Evolutionary conservation across 805 yeast genomes (phyloP).

Genomic region (Yarrowia porcina): DNA sequence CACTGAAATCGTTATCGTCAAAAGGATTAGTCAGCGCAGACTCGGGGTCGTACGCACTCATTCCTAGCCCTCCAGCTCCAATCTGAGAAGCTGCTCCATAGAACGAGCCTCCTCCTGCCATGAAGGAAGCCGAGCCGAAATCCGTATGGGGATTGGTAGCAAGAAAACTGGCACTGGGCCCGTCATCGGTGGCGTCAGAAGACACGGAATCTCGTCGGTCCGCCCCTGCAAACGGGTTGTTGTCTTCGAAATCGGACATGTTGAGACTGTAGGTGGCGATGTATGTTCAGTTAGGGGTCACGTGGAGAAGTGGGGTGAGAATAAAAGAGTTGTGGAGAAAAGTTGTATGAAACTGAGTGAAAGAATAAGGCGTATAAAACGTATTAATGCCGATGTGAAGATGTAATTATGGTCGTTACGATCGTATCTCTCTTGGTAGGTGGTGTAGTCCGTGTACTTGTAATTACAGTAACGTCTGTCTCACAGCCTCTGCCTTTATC

Average conservation of each 20-base stretch:
- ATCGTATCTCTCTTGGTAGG: no score
- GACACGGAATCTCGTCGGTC: conserved; percentile 28
- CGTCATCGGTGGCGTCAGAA: neutral
- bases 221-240: conserved; percentile 44
- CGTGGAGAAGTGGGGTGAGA: no score
- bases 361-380: no score
- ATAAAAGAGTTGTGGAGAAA: no score
- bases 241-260: conserved; percentile 44
- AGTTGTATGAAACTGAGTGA: no score
- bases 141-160: neutral
- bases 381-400: no score
- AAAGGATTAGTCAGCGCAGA: neutral
- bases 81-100: conserved; percentile 19
- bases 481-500: no score
- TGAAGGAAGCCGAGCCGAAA: conserved; percentile 7
- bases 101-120: conserved; percentile 11
- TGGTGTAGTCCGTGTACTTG: no score
- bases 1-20: conserved; percentile 1
- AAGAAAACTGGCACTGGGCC: conserved; percentile 7
- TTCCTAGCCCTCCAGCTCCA: conserved; percentile 16
- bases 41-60: conserved; percentile 27
- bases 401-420: no score
- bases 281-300: no score
- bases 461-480: no score
- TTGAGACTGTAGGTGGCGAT: no score